Evolutionary conservation across 768 basidiomycete species (phyloP), one percentile per base, ranked within the genome.

Genomic region (Rhodotorula sphaerocarpa): DNA sequence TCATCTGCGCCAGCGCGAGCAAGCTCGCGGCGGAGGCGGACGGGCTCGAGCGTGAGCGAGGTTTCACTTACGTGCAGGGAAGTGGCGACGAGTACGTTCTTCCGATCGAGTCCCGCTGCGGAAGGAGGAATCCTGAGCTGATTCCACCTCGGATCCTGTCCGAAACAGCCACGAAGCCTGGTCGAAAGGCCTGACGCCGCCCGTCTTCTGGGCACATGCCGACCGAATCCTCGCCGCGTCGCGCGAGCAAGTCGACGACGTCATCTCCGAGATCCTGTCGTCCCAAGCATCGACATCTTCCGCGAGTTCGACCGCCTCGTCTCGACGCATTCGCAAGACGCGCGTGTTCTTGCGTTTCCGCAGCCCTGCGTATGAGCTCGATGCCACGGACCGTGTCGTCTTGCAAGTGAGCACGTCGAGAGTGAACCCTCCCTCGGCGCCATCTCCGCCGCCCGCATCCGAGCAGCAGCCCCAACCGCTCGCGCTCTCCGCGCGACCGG

Each of bases 51-150:
- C 78, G 86, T 27, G 81, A 85, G 1, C 66, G 78, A n/a, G 88
- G 87, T 0, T 95, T 85, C 73, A 79, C 83, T 27, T 96, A 96
- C 73, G 82, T 96, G 12, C 91, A 93, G 74, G 93, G 93, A 2
- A 88, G 87, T 0, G 93, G 91, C 0, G 93, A 96, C 71, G 93
- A 97, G 50, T 51, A 34, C 50, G 50, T 50, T 39, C 36, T 39
- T 39, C n/a, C n/a, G n/a, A n/a, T n/a, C n/a, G n/a, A n/a, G n/a
- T n/a, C n/a, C n/a, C n/a, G n/a, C n/a, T n/a, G n/a, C n/a, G n/a
- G n/a, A n/a, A n/a, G n/a, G n/a, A n/a, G n/a, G n/a, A n/a, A n/a
- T n/a, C n/a, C n/a, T n/a, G n/a, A n/a, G n/a, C n/a, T n/a, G n/a
- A n/a, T n/a, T n/a, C 2, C 27, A 16, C 25, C 11, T 48, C 27